These are phyloP conservation scores for Avena sativa DNA, from an alignment of 176 grass and related monocot species.

Conservation along the genomic window DNA sequence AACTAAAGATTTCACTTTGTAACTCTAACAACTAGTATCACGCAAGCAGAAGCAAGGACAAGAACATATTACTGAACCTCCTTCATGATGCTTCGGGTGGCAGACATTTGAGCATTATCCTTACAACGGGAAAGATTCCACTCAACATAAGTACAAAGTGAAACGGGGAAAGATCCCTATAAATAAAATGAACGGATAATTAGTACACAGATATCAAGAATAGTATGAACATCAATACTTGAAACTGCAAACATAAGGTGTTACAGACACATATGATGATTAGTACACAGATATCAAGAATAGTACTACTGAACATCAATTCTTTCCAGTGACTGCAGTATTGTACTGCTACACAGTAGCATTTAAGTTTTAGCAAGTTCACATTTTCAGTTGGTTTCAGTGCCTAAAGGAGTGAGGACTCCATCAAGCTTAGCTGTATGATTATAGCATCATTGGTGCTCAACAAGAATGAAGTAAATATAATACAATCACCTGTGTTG, in stretches of 20 bases:
- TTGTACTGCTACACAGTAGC: background rate
- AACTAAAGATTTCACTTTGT: constrained; percentile 21
- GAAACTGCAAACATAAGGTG: background rate
- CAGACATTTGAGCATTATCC: constrained; percentile 76
- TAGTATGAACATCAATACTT: constrained; percentile 1
- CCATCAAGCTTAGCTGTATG: constrained; percentile 14
- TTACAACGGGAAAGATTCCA: constrained; percentile 82
- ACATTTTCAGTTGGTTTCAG: constrained; percentile 8
- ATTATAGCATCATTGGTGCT: background rate
- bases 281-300: constrained; percentile 20
- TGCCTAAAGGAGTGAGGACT: background rate
- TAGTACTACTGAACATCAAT: background rate
- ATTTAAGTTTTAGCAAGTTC: constrained; percentile 13
- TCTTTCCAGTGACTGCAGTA: background rate
- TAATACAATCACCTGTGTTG: constrained; percentile 53
- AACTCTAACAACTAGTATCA: constrained; percentile 2
- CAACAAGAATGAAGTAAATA: constrained; percentile 26
- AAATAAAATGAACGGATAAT: constrained; percentile 23
- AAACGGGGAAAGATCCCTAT: constrained; percentile 77
- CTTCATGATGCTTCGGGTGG: constrained; percentile 68
- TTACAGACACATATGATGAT: constrained; percentile 17
- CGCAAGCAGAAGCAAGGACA: constrained; percentile 17
- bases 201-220: constrained; percentile 19
- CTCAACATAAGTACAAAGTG: constrained; percentile 79
- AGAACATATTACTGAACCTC: constrained; percentile 61